Conservation (phyloP, 2,329 filamentous ascomycete genomes). For the Nemania sp. region DNA sequence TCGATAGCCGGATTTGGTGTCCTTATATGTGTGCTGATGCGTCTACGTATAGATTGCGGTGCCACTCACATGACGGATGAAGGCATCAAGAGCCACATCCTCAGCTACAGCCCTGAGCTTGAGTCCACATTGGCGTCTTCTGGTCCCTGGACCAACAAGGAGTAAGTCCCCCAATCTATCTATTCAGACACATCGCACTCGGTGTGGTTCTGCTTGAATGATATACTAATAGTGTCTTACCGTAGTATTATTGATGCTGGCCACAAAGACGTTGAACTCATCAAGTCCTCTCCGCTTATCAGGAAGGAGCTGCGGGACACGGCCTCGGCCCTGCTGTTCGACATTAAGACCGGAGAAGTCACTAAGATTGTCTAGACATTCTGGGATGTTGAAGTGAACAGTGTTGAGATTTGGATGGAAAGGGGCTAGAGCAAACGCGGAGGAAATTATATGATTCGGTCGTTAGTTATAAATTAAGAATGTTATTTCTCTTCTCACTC, state of each 20-base stretch:
- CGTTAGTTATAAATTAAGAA: too few relatives aligned
- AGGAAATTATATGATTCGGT: too few relatives aligned
- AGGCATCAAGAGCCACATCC: slow-evolving; percentile 9
- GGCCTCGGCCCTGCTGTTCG: slow-evolving; percentile 1
- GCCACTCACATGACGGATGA: slow-evolving; percentile 8
- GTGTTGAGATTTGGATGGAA: too few relatives aligned
- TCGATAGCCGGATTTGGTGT: too few relatives aligned
- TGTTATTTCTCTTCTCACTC: too few relatives aligned
- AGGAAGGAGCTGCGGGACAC: slow-evolving; percentile 12
- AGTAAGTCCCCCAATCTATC: background rate
- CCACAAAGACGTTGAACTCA: background rate
- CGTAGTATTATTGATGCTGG: too few relatives aligned
- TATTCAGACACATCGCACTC: background rate
- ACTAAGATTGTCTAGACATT: slow-evolving; percentile 10
- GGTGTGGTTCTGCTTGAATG: background rate
- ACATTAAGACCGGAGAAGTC: slow-evolving; percentile 12
- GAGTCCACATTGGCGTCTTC: background rate
- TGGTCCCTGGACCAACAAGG: background rate
- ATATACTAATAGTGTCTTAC: background rate
- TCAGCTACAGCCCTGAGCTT: slow-evolving; percentile 11
- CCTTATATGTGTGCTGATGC: background rate
- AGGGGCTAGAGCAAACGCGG: too few relatives aligned
- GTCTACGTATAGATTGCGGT: slow-evolving; percentile 10
- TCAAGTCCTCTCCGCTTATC: slow-evolving; percentile 9
- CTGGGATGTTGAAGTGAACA: too few relatives aligned